Percentiles rank a stretch among this genome's conserved stretches.
Conservation (phyloP, 2,329 filamentous ascomycete genomes). For the Ceratocystis destructans region DNA sequence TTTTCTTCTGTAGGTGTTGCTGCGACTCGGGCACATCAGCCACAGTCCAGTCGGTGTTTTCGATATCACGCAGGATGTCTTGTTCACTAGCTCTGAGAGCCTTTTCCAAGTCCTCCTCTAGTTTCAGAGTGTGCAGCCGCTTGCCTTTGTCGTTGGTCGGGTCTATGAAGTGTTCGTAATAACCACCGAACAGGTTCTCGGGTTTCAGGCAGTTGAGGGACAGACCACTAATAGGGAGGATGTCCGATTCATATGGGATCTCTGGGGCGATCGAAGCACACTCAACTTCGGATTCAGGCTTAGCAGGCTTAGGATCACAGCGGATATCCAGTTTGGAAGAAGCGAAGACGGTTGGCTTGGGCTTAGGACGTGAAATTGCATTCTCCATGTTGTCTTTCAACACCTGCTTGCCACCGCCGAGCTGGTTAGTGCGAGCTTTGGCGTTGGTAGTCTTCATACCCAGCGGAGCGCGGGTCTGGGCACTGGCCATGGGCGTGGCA, state of each 20-base stretch:
- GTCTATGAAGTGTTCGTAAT: slow-evolving; percentile 46
- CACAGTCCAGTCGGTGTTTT: slow-evolving; percentile 47
- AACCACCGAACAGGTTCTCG: slow-evolving; percentile 47
- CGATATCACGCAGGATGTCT: slow-evolving; percentile 52
- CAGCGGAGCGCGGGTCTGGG: slow-evolving; percentile 60
- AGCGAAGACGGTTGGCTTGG: slow-evolving; percentile 40
- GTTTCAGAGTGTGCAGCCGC: slow-evolving; percentile 46
- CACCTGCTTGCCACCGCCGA: slow-evolving; percentile 43
- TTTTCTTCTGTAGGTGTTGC: slow-evolving; percentile 13
- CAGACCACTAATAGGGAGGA: slow-evolving; percentile 45
- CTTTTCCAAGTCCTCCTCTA: slow-evolving; percentile 39
- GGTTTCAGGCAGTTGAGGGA: slow-evolving; percentile 45
- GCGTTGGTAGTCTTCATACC: slow-evolving; percentile 96
- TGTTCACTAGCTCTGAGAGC: slow-evolving; percentile 47
- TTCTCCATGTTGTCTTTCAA: slow-evolving; percentile 48
- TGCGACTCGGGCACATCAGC: slow-evolving; percentile 38
- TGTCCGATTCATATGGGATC: slow-evolving; percentile 55
- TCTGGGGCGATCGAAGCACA: slow-evolving; percentile 64
- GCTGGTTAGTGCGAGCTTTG: slow-evolving; percentile 53
- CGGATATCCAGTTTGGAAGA: slow-evolving; percentile 30
- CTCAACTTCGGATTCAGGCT: slow-evolving; percentile 64
- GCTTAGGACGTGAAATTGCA: slow-evolving; percentile 35
- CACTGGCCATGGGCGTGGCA: slow-evolving; percentile 21
- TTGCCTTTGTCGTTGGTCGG: slow-evolving; percentile 55
- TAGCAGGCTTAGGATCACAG: slow-evolving; percentile 25